These are phyloP conservation scores for Alternaria arbusti DNA, from an alignment of 2,329 filamentous ascomycete species.

Conservation along the genomic window DNA sequence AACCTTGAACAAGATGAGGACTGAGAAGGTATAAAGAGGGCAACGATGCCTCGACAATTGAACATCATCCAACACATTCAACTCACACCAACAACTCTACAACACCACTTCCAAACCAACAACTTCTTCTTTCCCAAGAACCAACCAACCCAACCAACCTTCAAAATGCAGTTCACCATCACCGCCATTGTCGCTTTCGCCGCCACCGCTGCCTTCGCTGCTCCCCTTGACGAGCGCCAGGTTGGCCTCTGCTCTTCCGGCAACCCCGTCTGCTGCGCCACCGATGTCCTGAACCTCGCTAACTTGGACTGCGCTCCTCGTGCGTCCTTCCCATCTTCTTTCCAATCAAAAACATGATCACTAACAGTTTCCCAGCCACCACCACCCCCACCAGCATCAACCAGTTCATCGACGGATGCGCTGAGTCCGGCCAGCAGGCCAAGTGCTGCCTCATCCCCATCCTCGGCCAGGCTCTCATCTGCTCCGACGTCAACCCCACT, in stretches of 20 bases:
- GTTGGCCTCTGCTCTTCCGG: conserved; percentile 43
- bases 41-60: conserved; percentile 20
- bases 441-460: conserved; percentile 65
- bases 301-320: conserved; percentile 64
- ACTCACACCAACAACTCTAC: conserved; percentile 20
- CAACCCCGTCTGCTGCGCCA: conserved; percentile 64
- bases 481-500: conserved; percentile 42
- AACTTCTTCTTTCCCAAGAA: conserved; percentile 10
- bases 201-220: conserved; percentile 36
- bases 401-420: conserved; percentile 56
- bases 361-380: conserved; percentile 38
- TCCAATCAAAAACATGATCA: not conserved
- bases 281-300: conserved; percentile 65
- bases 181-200: conserved; percentile 42
- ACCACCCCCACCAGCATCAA: conserved; percentile 48
- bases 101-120: conserved; percentile 2
- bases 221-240: conserved; percentile 43
- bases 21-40: conserved; percentile 42
- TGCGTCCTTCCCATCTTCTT: conserved; percentile 45
- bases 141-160: conserved; percentile 5
- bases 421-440: conserved; percentile 60
- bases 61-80: conserved; percentile 35
- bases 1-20: conserved; percentile 4
- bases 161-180: conserved; percentile 47
- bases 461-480: conserved; percentile 50